Base-by-base conservation (phyloP, 1,284 basidiomycete genomes). In the Anthracocystis setariae region DNA sequence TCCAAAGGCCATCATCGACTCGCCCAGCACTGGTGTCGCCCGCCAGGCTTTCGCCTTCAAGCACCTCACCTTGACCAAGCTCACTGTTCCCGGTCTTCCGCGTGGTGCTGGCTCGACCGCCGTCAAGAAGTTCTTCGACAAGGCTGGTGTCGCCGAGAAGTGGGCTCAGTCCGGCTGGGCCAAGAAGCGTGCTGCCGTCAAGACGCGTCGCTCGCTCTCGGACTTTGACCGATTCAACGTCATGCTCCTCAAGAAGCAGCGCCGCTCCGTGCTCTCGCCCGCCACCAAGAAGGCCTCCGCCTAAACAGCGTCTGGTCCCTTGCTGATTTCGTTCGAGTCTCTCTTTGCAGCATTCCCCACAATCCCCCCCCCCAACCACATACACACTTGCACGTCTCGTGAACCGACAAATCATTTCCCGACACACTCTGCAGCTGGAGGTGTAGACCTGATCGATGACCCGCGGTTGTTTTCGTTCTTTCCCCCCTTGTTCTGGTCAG, bases 1-100 rank as follows among this genome's bases (percentile, higher is more conserved):
- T 42, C 37, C 21, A 1, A 80, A 96, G 94, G 95, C 94, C 48
- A 89, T 98, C 84, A 90, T 98, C 82, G 95, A 98, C 85, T 94
- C 94, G 61, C 94, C 95, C 72, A 87, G 89, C 52, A 92, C 93
- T 65, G 89, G 88, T 74, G 95, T 98, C 52, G 89, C 93, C 78
- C 93, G 95, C 81, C 95, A 98, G 86, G 84, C 91, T 33, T 92
- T 90, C 88, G 88, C 92, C 76, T 97, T 92, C 90, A 91, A 92
- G 84, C 89, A 96, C 86, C 88, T 98, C 80, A 89, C 90, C 84
- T 91, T 98, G 83, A 98, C 94, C 40, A 91, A 92, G 69, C 87
- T 94, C 85, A 87, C 88, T 80, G 87, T 98, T 79, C 88, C 90
- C 76, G 89, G 89, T 73, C 90, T 98, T 57, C 93, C 94, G 82